A percentile compares a stretch with the other conserved stretches of the same genome.
phyloP scores from a whole-genome alignment of 306 rosid species.

The cucumber (Cucumis sativus) region Cucumber_9930_V3 NC_026656.2:15200001-15200500 shows the following conservation, averaged over 20 bases:
- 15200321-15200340: constrained; percentile 76
- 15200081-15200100: constrained; percentile 8
- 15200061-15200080: constrained; percentile 79
- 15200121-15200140: constrained; percentile 11
- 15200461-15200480: neutral
- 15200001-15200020: constrained; percentile 83
- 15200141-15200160: constrained; percentile 3
- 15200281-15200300: constrained; percentile 19
- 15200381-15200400: neutral
- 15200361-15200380: constrained; percentile 13
- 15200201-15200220: constrained; percentile 96
- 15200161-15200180: constrained; percentile 92
- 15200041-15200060: constrained; percentile 87
- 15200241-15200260: constrained; percentile 96
- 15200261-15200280: constrained; percentile 91
- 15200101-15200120: constrained; percentile 5
- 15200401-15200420: neutral
- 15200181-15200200: constrained; percentile 85
- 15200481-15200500: neutral
- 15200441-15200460: neutral
- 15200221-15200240: constrained; percentile 87
- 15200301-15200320: constrained; percentile 75
- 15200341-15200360: constrained; percentile 83
- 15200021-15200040: constrained; percentile 73
- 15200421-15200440: neutral